These are phyloP conservation scores for Fomitopsis schrenkii DNA, from an alignment of 1,284 basidiomycete species.

Conservation along the genomic window DNA sequence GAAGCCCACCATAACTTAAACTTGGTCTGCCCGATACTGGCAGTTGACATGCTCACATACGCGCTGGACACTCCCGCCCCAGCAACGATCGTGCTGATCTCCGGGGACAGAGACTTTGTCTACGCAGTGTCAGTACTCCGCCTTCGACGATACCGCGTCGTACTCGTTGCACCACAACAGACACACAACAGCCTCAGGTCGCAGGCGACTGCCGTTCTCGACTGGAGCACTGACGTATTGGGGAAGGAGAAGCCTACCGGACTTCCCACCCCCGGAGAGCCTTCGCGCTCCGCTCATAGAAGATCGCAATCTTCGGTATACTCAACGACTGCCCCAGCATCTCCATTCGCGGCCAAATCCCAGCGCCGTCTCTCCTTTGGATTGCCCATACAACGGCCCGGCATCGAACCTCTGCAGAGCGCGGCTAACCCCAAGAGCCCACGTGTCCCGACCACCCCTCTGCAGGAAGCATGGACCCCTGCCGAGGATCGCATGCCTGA, in stretches of 20 bases:
- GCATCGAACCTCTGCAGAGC: background rate
- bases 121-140: constrained; percentile 53
- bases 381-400: background rate
- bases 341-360: background rate
- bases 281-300: background rate
- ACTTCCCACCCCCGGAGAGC: constrained; percentile 24
- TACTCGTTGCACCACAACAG: constrained; percentile 40
- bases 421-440: background rate
- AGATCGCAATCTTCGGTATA: background rate
- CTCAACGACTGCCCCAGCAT: background rate
- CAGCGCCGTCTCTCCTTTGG: constrained; percentile 1
- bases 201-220: constrained; percentile 50
- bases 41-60: constrained; percentile 58
- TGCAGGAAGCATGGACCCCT: background rate
- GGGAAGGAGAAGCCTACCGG: constrained; percentile 7
- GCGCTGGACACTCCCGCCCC: constrained; percentile 52
- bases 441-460: background rate
- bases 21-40: background rate
- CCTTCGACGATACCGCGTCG: constrained; percentile 44
- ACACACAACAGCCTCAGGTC: constrained; percentile 40
- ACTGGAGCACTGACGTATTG: constrained; percentile 46
- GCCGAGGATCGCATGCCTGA: background rate
- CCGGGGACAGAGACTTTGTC: constrained; percentile 56
- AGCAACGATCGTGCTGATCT: constrained; percentile 50
- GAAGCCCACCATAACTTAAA: background rate